These are phyloP conservation scores for Coniferiporia weirii DNA, from an alignment of 1,284 basidiomycete species.

Conservation along the genomic window DNA sequence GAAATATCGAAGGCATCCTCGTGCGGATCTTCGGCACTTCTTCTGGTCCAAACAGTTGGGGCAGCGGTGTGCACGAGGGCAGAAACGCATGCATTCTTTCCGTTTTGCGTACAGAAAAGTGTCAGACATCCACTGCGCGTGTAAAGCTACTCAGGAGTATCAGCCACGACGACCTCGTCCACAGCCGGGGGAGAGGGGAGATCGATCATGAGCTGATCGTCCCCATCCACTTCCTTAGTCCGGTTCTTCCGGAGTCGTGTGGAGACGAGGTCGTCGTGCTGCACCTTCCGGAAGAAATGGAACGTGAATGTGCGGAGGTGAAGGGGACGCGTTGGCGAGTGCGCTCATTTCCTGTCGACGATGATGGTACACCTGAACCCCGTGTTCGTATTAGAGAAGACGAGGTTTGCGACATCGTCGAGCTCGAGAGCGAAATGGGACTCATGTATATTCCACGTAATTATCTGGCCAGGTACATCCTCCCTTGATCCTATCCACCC, in stretches of 20 bases:
- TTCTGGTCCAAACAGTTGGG: background rate
- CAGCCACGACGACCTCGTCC: background rate
- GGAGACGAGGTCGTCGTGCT: background rate
- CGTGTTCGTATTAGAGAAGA: background rate
- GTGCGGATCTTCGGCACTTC: background rate
- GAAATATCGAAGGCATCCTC: background rate
- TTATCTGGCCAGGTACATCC: background rate
- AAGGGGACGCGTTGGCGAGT: background rate
- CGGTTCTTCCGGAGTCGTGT: background rate
- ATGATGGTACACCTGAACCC: background rate
- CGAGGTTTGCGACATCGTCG: background rate
- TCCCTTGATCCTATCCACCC: background rate
- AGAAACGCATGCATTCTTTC: background rate
- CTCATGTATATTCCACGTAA: background rate
- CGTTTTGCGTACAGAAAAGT: background rate
- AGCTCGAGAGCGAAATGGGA: constrained; percentile 1
- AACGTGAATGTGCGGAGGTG: background rate
- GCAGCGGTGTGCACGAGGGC: background rate
- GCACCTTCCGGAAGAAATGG: background rate
- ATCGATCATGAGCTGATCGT: background rate
- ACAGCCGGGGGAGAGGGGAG: background rate
- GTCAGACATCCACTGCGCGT: background rate
- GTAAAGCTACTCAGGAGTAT: background rate
- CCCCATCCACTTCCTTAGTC: background rate
- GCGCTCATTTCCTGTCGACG: background rate